Conservation (phyloP, 169 alveolate species). For the Plasmodium falciparum region DNA sequence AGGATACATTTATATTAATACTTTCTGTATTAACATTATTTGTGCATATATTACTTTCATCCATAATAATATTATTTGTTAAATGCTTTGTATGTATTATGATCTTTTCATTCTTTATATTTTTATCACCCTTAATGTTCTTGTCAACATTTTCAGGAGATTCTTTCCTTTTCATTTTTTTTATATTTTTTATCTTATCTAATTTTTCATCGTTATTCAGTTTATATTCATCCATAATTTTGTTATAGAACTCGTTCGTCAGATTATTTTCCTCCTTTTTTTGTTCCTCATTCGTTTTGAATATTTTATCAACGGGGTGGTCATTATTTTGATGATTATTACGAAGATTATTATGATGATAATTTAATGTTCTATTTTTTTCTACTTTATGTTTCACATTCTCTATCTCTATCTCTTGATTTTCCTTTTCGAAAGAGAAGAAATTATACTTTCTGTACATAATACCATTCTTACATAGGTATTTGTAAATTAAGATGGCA, state of each 20-base stretch:
- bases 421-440: not conserved
- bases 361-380: not conserved
- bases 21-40: no score
- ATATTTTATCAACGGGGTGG: not conserved
- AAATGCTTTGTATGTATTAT: no score
- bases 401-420: not conserved
- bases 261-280: constrained; percentile 8
- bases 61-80: no score
- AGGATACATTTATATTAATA: no score
- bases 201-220: not conserved
- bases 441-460: not conserved
- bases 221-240: constrained; percentile 34
- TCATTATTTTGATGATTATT: not conserved
- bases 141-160: not conserved
- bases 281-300: not conserved
- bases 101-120: no score
- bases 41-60: no score
- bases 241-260: constrained; percentile 33
- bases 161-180: not conserved
- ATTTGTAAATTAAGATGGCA: not conserved
- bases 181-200: not conserved
- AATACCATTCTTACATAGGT: not conserved
- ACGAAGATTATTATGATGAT: no score
- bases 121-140: not conserved
- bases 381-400: not conserved